phyloP scores from a whole-genome alignment of 306 rosid species.

The Cicer yamashitae region DNA sequence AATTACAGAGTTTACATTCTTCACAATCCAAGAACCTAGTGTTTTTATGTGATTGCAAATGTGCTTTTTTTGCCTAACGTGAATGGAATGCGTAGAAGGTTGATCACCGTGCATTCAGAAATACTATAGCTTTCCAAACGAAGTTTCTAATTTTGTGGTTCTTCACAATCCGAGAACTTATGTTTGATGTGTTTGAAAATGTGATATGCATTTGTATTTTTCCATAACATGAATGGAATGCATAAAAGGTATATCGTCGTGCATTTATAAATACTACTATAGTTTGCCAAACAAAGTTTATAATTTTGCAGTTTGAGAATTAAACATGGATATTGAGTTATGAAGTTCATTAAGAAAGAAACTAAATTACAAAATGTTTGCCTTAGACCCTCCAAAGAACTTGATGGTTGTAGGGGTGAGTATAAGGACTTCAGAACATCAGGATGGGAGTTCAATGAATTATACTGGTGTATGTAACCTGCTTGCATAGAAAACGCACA shows the following conservation, averaged over 20 bases:
- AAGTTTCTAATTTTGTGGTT: slow-evolving; percentile 1
- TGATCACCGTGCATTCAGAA: slow-evolving; percentile 25
- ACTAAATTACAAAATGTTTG: slow-evolving; percentile 45
- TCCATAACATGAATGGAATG: slow-evolving; percentile 13
- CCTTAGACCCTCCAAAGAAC: slow-evolving; percentile 99
- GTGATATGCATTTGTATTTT: slow-evolving; percentile 28
- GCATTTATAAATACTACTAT: slow-evolving; percentile 35
- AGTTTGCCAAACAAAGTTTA: slow-evolving; percentile 7
- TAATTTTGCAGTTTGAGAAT: slow-evolving; percentile 22
- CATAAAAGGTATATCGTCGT: slow-evolving; percentile 12
- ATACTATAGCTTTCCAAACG: slow-evolving; percentile 32
- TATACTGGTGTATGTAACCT: slow-evolving; percentile 92
- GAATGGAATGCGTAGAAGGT: slow-evolving; percentile 27
- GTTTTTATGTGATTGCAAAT: slow-evolving; percentile 30
- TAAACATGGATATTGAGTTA: slow-evolving; percentile 21
- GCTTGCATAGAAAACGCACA: slow-evolving; percentile 47
- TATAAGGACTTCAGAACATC: slow-evolving; percentile 94
- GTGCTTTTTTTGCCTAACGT: background rate
- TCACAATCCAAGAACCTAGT: slow-evolving; percentile 23
- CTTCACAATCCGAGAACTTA: slow-evolving; percentile 21
- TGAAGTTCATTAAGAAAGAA: slow-evolving; percentile 43
- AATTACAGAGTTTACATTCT: slow-evolving; percentile 33
- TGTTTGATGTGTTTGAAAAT: slow-evolving; percentile 25
- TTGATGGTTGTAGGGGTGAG: slow-evolving; percentile 96
- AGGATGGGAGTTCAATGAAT: slow-evolving; percentile 94